Evolutionary conservation across 2,329 filamentous ascomycete species (phyloP).

Genomic region (Fonsecaea erecta): DNA sequence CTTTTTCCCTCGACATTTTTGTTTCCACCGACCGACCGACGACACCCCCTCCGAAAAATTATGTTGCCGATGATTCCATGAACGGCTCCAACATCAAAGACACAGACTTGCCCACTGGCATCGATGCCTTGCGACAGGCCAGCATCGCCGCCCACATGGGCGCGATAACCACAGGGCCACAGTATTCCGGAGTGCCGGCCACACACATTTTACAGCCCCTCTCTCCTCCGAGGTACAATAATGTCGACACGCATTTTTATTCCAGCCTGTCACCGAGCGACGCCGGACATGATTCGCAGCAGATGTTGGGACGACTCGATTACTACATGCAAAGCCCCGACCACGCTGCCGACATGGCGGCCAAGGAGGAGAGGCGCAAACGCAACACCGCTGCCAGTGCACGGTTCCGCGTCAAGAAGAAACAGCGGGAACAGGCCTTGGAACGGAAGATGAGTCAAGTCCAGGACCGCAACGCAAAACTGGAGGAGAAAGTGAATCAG

Average conservation of each 20-base stretch:
- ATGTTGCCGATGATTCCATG: slow-evolving; percentile 4
- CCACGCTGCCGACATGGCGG: slow-evolving; percentile 71
- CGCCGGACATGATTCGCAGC: not conserved
- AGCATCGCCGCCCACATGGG: not conserved
- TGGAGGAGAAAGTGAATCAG: slow-evolving; percentile 75
- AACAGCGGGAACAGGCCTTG: slow-evolving; percentile 87
- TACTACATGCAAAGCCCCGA: slow-evolving; percentile 59
- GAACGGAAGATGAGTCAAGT: slow-evolving; percentile 83
- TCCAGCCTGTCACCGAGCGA: not conserved
- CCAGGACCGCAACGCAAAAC: slow-evolving; percentile 73
- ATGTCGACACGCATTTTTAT: slow-evolving; percentile 9
- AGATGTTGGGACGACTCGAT: slow-evolving; percentile 9
- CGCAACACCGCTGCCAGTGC: slow-evolving; percentile 88
- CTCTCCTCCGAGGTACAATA: not conserved
- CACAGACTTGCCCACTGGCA: not conserved
- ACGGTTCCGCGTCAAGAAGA: slow-evolving; percentile 93
- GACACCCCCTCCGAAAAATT: not conserved
- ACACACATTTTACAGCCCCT: not conserved
- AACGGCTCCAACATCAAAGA: not conserved
- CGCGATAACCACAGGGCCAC: slow-evolving; percentile 4
- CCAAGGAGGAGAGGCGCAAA: slow-evolving; percentile 87
- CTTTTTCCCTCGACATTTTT: not conserved
- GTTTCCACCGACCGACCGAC: slow-evolving; percentile 2
- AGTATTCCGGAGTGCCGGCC: not conserved
- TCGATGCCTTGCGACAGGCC: not conserved